phyloP scores from a whole-genome alignment of 2,329 filamentous ascomycete species.

The Fonsecaea pugnacius region DNA sequence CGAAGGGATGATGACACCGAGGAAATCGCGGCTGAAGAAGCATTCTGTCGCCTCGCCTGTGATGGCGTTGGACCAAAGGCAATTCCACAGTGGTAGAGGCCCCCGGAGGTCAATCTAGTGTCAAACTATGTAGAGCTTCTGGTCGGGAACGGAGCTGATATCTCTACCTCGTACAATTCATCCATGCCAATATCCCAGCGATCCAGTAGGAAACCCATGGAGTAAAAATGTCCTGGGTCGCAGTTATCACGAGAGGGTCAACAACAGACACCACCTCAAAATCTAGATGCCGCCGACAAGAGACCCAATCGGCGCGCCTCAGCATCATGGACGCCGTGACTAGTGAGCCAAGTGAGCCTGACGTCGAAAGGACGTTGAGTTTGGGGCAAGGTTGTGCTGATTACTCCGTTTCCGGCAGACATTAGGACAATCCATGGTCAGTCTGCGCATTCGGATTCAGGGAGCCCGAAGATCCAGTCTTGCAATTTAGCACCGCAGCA shows the following conservation, averaged over 20 bases:
- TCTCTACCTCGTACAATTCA: background rate
- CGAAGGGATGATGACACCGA: constrained; percentile 18
- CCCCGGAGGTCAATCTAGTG: background rate
- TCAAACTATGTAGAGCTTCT: background rate
- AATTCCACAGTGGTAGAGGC: constrained; percentile 14
- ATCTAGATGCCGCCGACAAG: background rate
- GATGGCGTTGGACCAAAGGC: constrained; percentile 6
- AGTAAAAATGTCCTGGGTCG: background rate
- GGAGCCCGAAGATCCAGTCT: constrained; percentile 19
- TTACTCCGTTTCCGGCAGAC: constrained; percentile 16
- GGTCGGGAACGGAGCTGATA: background rate
- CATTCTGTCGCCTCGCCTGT: constrained; percentile 25
- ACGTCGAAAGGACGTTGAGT: background rate
- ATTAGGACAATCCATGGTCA: background rate
- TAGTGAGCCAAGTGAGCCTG: constrained; percentile 3
- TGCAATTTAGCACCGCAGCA: constrained; percentile 2
- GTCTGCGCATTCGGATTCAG: constrained; percentile 17
- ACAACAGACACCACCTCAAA: background rate
- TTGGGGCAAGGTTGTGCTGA: constrained; percentile 8
- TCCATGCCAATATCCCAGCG: background rate
- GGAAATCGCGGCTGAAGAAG: constrained; percentile 20
- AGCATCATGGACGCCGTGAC: background rate
- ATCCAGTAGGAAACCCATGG: background rate
- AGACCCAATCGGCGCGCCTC: constrained; percentile 2
- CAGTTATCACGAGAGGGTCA: constrained; percentile 7